These are phyloP conservation scores for Cryptococcus neoformans DNA, from an alignment of 1,284 basidiomycete species.

Conservation along the genomic window DNA sequence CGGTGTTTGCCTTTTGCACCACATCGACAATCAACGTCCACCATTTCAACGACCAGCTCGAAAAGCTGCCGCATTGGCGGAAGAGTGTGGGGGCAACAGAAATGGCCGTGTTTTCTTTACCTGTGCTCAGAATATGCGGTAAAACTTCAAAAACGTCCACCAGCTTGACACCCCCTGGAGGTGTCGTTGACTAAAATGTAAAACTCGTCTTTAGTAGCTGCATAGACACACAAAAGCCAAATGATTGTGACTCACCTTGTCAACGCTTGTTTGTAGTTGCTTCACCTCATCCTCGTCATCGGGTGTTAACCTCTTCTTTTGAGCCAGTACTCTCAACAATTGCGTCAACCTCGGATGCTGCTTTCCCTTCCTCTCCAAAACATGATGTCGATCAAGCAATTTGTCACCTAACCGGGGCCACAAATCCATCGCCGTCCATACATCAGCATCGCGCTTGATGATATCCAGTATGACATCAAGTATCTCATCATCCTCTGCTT, in stretches of 20 bases:
- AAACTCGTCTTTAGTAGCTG: too few species aligned
- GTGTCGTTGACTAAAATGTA: too few species aligned
- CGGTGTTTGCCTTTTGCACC: constrained; percentile 14
- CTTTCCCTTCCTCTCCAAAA: constrained; percentile 21
- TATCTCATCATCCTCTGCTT: constrained; percentile 36
- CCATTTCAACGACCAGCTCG: constrained; percentile 28
- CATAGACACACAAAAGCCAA: too few species aligned
- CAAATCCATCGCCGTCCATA: constrained; percentile 45
- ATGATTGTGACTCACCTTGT: constrained; percentile 11
- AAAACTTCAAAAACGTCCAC: constrained; percentile 3
- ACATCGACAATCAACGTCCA: constrained; percentile 31
- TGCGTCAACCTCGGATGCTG: constrained; percentile 24
- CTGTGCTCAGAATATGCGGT: constrained; percentile 18
- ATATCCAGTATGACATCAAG: constrained; percentile 38
- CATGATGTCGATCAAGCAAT: constrained; percentile 34
- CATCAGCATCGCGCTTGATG: constrained; percentile 38
- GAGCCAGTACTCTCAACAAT: constrained; percentile 26
- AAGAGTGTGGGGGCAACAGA: constrained; percentile 28
- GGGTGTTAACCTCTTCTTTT: constrained; percentile 25
- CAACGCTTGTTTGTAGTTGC: constrained; percentile 15
- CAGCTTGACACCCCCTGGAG: constrained; percentile 16
- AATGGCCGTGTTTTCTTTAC: constrained; percentile 16
- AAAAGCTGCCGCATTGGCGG: constrained; percentile 31
- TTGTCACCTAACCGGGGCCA: constrained; percentile 37
- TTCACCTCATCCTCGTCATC: constrained; percentile 34